A percentile compares a stretch with the other conserved stretches of the same genome.
phyloP scores from a whole-genome alignment of 2,329 filamentous ascomycete genomes.

The Fusarium sp. region DNA sequence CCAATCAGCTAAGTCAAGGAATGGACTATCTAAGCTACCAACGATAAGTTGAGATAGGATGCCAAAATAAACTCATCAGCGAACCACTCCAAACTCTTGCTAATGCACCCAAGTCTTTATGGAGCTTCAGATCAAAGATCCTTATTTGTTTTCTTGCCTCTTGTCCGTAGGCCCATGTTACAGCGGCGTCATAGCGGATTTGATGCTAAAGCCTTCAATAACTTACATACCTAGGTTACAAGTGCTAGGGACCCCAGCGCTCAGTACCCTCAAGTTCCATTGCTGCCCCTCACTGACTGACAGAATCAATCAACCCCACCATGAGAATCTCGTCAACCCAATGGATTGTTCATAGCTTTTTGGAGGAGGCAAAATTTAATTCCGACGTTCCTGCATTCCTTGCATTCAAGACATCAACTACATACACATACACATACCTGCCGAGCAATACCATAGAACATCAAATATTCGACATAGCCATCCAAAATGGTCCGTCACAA shows the following conservation, averaged over 20 bases:
- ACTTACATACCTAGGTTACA: not conserved
- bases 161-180: not conserved
- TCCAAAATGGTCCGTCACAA: slow-evolving; percentile 88
- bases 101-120: not conserved
- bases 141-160: not conserved
- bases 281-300: slow-evolving; percentile 22
- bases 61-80: not conserved
- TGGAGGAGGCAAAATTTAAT: slow-evolving; percentile 11
- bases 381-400: not conserved
- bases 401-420: not conserved
- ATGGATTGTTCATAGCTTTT: slow-evolving; percentile 4
- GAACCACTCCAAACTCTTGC: not conserved
- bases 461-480: not conserved
- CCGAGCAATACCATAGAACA: not conserved
- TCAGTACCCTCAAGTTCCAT: not conserved
- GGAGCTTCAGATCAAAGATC: not conserved
- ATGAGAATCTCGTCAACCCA: slow-evolving; percentile 12
- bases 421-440: not conserved
- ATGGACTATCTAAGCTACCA: not conserved
- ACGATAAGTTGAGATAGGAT: not conserved
- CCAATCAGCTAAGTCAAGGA: not conserved
- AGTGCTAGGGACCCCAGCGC: slow-evolving; percentile 12
- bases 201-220: not conserved
- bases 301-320: slow-evolving; percentile 22
- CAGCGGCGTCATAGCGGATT: slow-evolving; percentile 8